Conservation (phyloP, 1,139 yeast species). For the Ogataea hybrid region DNA sequence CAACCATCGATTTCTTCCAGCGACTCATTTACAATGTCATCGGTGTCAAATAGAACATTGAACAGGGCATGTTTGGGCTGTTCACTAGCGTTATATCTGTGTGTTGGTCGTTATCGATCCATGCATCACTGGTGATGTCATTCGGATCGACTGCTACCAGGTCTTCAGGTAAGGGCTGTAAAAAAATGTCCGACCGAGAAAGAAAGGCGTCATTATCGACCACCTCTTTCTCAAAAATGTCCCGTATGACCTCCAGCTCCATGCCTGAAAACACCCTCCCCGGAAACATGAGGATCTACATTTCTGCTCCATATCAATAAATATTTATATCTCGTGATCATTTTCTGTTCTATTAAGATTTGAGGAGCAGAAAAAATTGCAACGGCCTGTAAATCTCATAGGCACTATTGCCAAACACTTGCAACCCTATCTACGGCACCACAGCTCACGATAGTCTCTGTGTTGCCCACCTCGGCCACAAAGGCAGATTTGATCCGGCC, state of each 20-base stretch:
- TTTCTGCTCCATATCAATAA: not conserved
- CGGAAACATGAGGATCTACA: constrained; percentile 5
- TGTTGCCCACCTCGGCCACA: constrained; percentile 28
- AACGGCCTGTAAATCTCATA: not conserved
- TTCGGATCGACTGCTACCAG: constrained; percentile 1
- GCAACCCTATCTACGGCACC: constrained; percentile 46
- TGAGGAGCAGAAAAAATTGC: constrained; percentile 5
- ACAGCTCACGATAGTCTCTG: constrained; percentile 43
- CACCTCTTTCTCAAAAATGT: constrained; percentile 2
- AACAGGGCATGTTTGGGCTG: constrained; percentile 1
- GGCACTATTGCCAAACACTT: constrained; percentile 18
- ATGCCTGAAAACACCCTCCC: constrained; percentile 5
- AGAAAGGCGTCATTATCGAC: not conserved
- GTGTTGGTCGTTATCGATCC: not conserved
- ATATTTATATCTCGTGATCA: constrained; percentile 7
- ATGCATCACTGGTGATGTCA: not conserved
- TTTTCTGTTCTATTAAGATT: constrained; percentile 12
- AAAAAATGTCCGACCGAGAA: not conserved
- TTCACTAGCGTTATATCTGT: not conserved
- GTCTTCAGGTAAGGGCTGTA: not conserved
- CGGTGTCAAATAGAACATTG: not conserved
- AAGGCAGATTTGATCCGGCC: constrained; percentile 51
- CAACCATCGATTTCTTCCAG: constrained; percentile 4
- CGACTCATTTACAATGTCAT: not conserved
- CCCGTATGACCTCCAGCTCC: constrained; percentile 3